Base-by-base conservation (phyloP, 805 yeast genomes). In the Yarrowia deformans region DNA sequence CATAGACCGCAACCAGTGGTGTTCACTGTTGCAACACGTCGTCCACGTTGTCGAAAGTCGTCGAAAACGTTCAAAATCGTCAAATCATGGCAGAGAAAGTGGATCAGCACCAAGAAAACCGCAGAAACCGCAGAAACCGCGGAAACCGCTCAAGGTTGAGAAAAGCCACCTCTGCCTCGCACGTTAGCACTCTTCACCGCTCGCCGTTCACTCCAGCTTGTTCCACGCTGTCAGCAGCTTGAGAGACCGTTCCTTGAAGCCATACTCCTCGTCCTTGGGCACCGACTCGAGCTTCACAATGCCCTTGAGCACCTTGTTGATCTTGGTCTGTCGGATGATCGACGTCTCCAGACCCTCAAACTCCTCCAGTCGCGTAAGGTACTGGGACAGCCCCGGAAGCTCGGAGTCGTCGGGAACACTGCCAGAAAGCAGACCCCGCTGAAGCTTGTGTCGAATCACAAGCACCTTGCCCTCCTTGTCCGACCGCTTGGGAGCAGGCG, bases 291-390 rank as follows among this genome's bases (percentile, higher is more conserved):
- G 70, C 55, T 75, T 76, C 18, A 73, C 64, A 50, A 77, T 76
- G 6, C 73, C 75, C 69, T 75, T 76, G 60, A 77, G 73, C 39
- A 78, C 79, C 71, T 77, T 75, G 72, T 77, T 77, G 69, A 77
- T 75, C 71, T 77, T 77, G 35, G 80, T 77, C 35, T 72, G 70
- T 29, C 77, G 74, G 43, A 77, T 77, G 50, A 77, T 74, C 2
- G 77, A 66, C 52, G 73, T 39, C 55, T 75, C 77, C 48, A 77
- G 72, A 16, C 75, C 77, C 43, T 73, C 72, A 66, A 75, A 72
- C 34, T 71, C 61, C 70, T 77, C 80, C 32, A 77, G 74, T 67
- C 74, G 72, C 23, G 70, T 67, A 13, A 77, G 69, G 39, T 72
- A 67, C 37, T 73, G 72, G 13, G 78, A 75, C 69, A 75, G 72